Conservation (phyloP, 345 rosid species). For the Salix arbutifolia region DNA sequence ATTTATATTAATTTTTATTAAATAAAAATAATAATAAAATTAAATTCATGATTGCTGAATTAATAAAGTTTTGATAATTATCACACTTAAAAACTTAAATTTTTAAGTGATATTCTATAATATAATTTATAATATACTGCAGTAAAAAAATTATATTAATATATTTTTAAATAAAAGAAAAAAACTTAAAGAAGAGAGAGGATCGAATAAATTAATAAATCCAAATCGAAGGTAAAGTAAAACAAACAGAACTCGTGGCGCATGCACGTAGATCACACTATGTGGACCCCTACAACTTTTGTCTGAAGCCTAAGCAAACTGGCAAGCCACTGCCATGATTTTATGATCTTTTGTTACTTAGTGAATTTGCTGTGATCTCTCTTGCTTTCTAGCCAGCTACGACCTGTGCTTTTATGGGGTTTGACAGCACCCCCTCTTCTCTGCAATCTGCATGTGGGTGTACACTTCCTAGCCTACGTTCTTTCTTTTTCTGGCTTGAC, state of each 20-base stretch:
- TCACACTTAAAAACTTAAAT: no score
- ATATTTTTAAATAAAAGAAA: no score
- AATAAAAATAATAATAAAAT: no score
- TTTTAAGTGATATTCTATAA: no score
- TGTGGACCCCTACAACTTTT: slow-evolving; percentile 24
- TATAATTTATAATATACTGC: no score
- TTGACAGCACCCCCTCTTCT: background rate
- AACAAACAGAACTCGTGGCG: slow-evolving; percentile 14
- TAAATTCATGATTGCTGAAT: fast-evolving
- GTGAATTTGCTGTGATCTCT: background rate
- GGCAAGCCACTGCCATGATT: background rate
- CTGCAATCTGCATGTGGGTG: no score
- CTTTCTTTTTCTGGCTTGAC: background rate
- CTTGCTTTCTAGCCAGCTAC: background rate
- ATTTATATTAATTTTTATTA: no score
- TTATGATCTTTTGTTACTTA: no score
- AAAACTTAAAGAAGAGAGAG: no score
- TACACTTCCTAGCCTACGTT: background rate
- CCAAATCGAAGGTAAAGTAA: background rate
- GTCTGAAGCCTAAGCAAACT: background rate
- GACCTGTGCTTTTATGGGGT: background rate
- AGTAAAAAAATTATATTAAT: no score
- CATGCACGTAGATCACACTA: slow-evolving; percentile 14
- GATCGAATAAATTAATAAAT: background rate
- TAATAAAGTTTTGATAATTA: fast-evolving